Evolutionary conservation across 495 filamentous ascomycete species (phyloP).

Genomic region (Penicillium lagena): DNA sequence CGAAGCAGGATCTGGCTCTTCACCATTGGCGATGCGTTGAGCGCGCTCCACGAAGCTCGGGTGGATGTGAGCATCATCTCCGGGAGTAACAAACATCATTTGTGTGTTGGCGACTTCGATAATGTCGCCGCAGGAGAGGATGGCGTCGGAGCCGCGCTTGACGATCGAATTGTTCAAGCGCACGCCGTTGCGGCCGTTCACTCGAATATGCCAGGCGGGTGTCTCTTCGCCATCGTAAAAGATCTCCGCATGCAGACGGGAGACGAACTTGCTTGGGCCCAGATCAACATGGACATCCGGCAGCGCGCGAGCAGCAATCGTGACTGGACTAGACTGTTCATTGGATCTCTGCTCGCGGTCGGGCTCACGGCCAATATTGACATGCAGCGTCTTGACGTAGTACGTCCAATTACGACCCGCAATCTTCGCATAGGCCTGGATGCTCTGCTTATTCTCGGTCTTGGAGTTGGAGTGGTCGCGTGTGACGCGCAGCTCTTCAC

Average conservation of each 20-base stretch:
- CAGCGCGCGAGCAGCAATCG: conserved; percentile 39
- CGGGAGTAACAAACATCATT: conserved; percentile 96
- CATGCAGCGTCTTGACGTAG: conserved; percentile 71
- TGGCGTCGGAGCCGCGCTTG: conserved; percentile 55
- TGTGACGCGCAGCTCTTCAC: conserved; percentile 59
- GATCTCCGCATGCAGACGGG: conserved; percentile 80
- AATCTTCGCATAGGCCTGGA: conserved; percentile 90
- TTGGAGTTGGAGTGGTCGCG: conserved; percentile 70
- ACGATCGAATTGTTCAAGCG: conserved; percentile 67
- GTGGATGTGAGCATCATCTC: conserved; percentile 53
- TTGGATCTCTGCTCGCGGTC: conserved; percentile 45
- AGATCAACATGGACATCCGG: conserved; percentile 77
- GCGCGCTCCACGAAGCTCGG: conserved; percentile 46
- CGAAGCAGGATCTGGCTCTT: conserved; percentile 26
- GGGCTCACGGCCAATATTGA: conserved; percentile 79
- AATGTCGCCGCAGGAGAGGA: conserved; percentile 75
- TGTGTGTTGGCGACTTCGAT: conserved; percentile 86
- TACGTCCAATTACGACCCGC: conserved; percentile 91
- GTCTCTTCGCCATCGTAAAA: conserved; percentile 62
- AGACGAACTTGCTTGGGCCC: conserved; percentile 88
- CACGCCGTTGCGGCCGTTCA: conserved; percentile 86
- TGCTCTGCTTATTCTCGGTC: conserved; percentile 60
- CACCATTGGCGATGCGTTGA: conserved; percentile 39
- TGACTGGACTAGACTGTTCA: conserved; percentile 39
- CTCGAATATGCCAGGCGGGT: conserved; percentile 69